A percentile compares a stretch with the other conserved stretches of the same genome.
Conservation (phyloP, 1,284 basidiomycete species). For the Gymnopus androsaceus region DNA sequence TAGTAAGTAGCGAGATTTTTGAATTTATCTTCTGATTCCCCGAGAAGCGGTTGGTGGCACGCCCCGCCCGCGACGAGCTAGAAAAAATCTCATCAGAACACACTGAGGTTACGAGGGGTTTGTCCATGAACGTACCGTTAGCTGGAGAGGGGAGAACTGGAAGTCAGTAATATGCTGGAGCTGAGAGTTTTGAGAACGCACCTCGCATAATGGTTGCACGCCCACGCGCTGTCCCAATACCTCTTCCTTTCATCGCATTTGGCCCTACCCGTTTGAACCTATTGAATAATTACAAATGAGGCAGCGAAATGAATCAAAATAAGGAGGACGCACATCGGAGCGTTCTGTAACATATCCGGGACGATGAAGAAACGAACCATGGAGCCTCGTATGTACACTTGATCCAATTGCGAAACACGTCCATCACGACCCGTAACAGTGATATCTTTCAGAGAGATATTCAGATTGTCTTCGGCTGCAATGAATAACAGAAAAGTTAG, state of each 20-base stretch:
- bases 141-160: constrained; percentile 42
- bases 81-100: constrained; percentile 23
- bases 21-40: constrained; percentile 73
- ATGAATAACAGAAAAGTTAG: constrained; percentile 19
- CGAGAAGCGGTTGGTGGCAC: constrained; percentile 64
- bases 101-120: constrained; percentile 4
- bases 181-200: constrained; percentile 37
- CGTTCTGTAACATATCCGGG: constrained; percentile 98
- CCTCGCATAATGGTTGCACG: constrained; percentile 96
- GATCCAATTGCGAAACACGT: constrained; percentile 98
- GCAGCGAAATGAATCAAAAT: constrained; percentile 11
- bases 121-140: constrained; percentile 51
- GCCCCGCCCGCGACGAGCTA: constrained; percentile 83
- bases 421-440: constrained; percentile 98
- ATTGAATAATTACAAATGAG: constrained; percentile 18
- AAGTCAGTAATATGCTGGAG: constrained; percentile 19
- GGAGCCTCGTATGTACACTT: constrained; percentile 98
- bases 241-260: constrained; percentile 97
- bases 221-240: constrained; percentile 97
- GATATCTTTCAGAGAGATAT: constrained; percentile 95
- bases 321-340: constrained; percentile 82
- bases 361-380: constrained; percentile 99
- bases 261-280: constrained; percentile 99
- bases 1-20: neutral
- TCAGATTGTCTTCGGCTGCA: constrained; percentile 96